Evolutionary conservation across 352 stramenopile species (phyloP).

Genomic region (Stephanocyclus meneghinianus): DNA sequence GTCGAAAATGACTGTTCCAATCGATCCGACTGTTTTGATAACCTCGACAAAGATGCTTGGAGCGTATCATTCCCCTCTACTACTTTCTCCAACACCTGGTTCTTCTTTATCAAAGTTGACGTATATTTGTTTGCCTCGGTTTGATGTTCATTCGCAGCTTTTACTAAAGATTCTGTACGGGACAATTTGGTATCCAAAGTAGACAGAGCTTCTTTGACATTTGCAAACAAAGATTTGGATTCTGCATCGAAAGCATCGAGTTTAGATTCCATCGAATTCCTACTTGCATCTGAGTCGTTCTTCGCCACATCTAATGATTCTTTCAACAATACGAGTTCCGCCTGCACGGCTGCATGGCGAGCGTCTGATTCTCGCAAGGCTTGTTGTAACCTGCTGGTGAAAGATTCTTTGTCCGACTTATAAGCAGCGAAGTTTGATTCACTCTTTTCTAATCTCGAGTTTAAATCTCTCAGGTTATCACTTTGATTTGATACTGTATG

Average conservation of each 20-base stretch:
- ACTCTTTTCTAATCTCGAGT: slow-evolving; percentile 10
- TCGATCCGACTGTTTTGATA: background rate
- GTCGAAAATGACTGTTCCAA: background rate
- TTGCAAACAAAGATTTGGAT: background rate
- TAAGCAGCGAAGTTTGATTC: background rate
- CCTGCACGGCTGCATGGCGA: background rate
- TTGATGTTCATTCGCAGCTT: slow-evolving; percentile 19
- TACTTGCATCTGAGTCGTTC: slow-evolving; percentile 1
- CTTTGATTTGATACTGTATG: slow-evolving; percentile 4
- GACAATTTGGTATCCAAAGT: slow-evolving; percentile 22
- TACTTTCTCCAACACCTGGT: background rate
- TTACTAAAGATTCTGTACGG: slow-evolving; percentile 17
- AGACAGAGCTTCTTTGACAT: slow-evolving; percentile 14
- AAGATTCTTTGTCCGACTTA: background rate
- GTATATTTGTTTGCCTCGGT: background rate
- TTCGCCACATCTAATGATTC: slow-evolving; percentile 2
- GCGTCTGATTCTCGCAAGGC: slow-evolving; percentile 1
- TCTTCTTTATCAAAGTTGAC: slow-evolving; percentile 16
- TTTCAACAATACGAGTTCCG: background rate
- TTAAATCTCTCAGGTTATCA: background rate
- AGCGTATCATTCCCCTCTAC: slow-evolving; percentile 12
- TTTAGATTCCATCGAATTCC: slow-evolving; percentile 9
- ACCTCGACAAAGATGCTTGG: background rate
- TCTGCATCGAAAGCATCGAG: slow-evolving; percentile 1
- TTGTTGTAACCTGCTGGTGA: slow-evolving; percentile 2